Evolutionary conservation across 2,329 filamentous ascomycete genomes (phyloP).

Genomic region (Chaetomiaceae sp.): DNA sequence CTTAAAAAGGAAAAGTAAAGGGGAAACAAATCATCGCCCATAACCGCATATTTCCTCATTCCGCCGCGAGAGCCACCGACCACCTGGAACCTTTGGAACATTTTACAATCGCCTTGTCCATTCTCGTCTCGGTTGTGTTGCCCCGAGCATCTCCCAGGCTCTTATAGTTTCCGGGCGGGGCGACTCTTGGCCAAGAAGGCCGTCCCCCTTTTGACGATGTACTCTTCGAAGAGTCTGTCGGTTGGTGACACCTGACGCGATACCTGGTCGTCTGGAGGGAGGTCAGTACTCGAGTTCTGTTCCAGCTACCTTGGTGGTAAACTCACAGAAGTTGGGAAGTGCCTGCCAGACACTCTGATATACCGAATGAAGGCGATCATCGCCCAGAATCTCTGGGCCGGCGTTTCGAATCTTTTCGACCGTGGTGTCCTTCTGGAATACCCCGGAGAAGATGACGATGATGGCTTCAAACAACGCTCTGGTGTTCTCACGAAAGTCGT

Average conservation of each 20-base stretch:
- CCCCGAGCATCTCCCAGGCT: too few relatives aligned
- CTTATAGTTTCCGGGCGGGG: too few relatives aligned
- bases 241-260: conserved; percentile 9
- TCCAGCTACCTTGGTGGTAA: not conserved
- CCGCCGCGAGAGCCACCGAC: not conserved
- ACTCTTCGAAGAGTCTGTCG: conserved; percentile 11
- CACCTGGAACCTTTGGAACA: not conserved
- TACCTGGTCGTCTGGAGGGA: conserved; percentile 10
- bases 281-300: conserved; percentile 1
- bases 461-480: conserved; percentile 17
- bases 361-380: not conserved
- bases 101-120: not conserved
- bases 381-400: conserved; percentile 6
- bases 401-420: conserved; percentile 14
- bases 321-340: conserved; percentile 22
- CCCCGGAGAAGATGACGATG: conserved; percentile 20
- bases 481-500: conserved; percentile 19
- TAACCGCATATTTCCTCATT: not conserved
- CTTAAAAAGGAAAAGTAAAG: too few relatives aligned
- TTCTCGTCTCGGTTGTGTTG: too few relatives aligned
- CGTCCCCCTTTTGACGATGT: conserved; percentile 10
- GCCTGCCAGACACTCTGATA: conserved; percentile 11
- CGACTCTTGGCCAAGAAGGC: not conserved
- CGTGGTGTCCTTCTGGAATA: conserved; percentile 19
- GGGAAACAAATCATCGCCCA: not conserved